Evolutionary conservation across 768 basidiomycete species (phyloP).

Genomic region (Cystofilobasidium bisporidii): DNA sequence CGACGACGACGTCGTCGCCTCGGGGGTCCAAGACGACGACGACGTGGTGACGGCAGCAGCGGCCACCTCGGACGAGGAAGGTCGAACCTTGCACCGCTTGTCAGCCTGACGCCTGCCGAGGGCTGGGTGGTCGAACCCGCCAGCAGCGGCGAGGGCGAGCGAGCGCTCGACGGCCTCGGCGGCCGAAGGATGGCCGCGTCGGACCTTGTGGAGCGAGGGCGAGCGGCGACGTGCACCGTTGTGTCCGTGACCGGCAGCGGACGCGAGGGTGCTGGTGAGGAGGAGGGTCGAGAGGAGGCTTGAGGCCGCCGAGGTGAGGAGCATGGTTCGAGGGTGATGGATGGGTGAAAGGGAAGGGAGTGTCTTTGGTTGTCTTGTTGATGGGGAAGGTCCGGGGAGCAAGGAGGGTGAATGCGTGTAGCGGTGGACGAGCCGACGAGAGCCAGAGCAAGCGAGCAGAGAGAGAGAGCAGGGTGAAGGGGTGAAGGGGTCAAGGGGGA

Average conservation of each 20-base stretch:
- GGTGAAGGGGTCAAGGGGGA: not conserved
- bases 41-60: not conserved
- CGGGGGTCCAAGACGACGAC: not conserved
- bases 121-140: not conserved
- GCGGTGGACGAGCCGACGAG: no score
- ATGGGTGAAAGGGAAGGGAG: not conserved
- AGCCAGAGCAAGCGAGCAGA: not conserved
- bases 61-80: not conserved
- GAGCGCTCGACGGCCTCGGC: not conserved
- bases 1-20: not conserved
- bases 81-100: slow-evolving; percentile 17
- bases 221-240: no score
- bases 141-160: not conserved
- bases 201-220: not conserved
- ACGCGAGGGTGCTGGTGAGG: slow-evolving; percentile 12
- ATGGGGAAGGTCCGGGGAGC: no score
- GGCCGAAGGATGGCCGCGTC: no score
- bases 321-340: not conserved
- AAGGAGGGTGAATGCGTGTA: no score
- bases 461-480: not conserved
- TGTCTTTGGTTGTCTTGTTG: not conserved
- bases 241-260: slow-evolving; percentile 4
- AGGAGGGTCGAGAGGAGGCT: slow-evolving; percentile 6
- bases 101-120: not conserved
- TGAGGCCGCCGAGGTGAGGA: not conserved